Conservation (phyloP, 2,329 filamentous ascomycete species). For the Colletotrichum liaoningense region DNA sequence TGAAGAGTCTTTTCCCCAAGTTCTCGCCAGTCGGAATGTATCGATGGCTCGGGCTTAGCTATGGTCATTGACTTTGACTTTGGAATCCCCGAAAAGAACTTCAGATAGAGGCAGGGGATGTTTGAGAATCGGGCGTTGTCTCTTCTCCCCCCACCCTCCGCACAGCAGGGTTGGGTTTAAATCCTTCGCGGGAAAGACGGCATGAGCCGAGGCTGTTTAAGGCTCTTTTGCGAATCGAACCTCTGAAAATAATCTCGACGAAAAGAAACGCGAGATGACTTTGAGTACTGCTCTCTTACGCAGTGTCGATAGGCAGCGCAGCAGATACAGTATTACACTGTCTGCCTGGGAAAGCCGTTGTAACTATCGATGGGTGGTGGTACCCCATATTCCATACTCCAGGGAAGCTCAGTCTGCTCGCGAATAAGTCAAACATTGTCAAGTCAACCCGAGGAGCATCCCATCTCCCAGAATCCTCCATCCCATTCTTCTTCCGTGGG, state of each 20-base stretch:
- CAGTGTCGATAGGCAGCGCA: not conserved
- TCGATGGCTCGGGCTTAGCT: not conserved
- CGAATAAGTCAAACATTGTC: not conserved
- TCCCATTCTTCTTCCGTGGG: not conserved
- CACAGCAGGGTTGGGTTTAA: not conserved
- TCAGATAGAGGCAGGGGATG: too few relatives aligned
- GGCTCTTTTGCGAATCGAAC: not conserved
- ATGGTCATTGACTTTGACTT: too few relatives aligned
- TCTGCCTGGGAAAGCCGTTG: not conserved
- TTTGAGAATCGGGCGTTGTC: not conserved
- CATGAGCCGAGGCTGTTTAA: not conserved
- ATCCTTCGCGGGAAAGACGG: not conserved
- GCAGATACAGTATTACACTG: not conserved
- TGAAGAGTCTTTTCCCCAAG: not conserved
- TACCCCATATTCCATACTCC: not conserved
- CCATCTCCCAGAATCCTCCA: not conserved
- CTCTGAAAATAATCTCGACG: not conserved
- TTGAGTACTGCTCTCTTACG: too few relatives aligned
- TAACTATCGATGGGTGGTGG: not conserved
- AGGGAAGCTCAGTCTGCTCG: not conserved
- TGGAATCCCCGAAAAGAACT: too few relatives aligned
- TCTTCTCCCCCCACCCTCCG: not conserved
- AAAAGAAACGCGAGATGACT: not conserved
- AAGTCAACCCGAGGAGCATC: not conserved
- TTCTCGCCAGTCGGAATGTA: not conserved